Evolutionary conservation across 2,329 filamentous ascomycete genomes (phyloP).

Genomic region (Botryotinia convoluta): DNA sequence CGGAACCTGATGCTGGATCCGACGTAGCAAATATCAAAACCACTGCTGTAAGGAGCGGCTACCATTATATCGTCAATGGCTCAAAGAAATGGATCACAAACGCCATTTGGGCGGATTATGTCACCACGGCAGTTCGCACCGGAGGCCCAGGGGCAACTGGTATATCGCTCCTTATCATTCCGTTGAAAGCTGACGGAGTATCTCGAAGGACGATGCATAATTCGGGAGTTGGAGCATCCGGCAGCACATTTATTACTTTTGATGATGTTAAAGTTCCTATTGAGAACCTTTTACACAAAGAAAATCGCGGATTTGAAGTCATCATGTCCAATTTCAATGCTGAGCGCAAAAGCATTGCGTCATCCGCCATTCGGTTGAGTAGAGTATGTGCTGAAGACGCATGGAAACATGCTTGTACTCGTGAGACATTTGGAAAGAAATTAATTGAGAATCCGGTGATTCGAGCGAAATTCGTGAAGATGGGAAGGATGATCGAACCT

Average conservation of each 20-base stretch:
- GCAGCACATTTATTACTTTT: constrained; percentile 53
- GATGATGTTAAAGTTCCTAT: constrained; percentile 55
- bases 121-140: constrained; percentile 61
- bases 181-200: constrained; percentile 50
- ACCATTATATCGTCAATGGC: constrained; percentile 61
- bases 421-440: constrained; percentile 58
- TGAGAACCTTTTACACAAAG: constrained; percentile 51
- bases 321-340: constrained; percentile 61
- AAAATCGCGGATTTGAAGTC: constrained; percentile 55
- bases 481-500: constrained; percentile 58
- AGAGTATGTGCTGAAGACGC: constrained; percentile 54
- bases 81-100: constrained; percentile 69
- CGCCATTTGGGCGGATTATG: constrained; percentile 57
- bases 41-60: constrained; percentile 52
- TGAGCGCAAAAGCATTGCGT: constrained; percentile 58
- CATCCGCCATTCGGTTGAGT: constrained; percentile 55
- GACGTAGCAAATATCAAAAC: constrained; percentile 64
- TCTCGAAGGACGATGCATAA: constrained; percentile 57
- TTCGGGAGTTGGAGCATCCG: constrained; percentile 63
- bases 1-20: constrained; percentile 61
- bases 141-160: constrained; percentile 52
- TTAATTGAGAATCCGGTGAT: constrained; percentile 59
- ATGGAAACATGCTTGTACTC: constrained; percentile 49
- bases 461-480: constrained; percentile 56
- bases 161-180: constrained; percentile 57